Evolutionary conservation across 1,284 basidiomycete species (phyloP).

Genomic region (Leccinum griseonigrum): DNA sequence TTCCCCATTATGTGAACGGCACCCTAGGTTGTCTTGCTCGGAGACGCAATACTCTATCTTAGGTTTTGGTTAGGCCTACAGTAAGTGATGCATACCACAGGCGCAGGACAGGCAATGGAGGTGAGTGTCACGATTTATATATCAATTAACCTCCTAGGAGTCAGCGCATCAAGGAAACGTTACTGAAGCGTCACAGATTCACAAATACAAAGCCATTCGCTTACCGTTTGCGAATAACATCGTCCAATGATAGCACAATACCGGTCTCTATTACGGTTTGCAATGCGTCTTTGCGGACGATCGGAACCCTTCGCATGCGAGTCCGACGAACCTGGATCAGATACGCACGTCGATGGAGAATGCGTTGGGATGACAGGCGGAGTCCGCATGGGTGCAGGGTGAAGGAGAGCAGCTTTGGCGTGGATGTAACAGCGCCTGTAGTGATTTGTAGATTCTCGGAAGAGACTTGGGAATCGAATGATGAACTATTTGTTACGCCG

Average conservation of each 20-base stretch:
- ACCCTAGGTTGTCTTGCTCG: constrained; percentile 31
- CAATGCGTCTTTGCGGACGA: background rate
- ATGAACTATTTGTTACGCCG: too few relatives aligned
- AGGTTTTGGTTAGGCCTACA: background rate
- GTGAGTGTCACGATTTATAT: constrained; percentile 12
- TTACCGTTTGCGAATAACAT: constrained; percentile 26
- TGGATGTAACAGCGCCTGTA: too few relatives aligned
- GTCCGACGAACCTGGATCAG: constrained; percentile 7
- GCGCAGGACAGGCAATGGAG: constrained; percentile 34
- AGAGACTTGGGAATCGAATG: too few relatives aligned
- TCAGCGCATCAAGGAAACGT: constrained; percentile 20
- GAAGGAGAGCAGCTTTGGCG: background rate
- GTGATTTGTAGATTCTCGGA: too few relatives aligned
- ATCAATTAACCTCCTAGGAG: constrained; percentile 8
- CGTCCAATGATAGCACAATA: constrained; percentile 3
- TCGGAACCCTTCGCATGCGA: background rate
- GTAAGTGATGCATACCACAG: constrained; percentile 11
- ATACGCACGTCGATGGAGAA: constrained; percentile 16
- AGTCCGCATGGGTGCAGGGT: background rate
- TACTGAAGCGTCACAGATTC: constrained; percentile 21
- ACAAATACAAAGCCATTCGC: constrained; percentile 32
- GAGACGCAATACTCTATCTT: constrained; percentile 32
- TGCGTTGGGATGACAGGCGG: constrained; percentile 22
- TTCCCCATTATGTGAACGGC: constrained; percentile 30
- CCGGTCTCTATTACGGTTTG: constrained; percentile 7